Evolutionary conservation across 2,329 filamentous ascomycete species (phyloP).

Genomic region (Trichoderma sp.): DNA sequence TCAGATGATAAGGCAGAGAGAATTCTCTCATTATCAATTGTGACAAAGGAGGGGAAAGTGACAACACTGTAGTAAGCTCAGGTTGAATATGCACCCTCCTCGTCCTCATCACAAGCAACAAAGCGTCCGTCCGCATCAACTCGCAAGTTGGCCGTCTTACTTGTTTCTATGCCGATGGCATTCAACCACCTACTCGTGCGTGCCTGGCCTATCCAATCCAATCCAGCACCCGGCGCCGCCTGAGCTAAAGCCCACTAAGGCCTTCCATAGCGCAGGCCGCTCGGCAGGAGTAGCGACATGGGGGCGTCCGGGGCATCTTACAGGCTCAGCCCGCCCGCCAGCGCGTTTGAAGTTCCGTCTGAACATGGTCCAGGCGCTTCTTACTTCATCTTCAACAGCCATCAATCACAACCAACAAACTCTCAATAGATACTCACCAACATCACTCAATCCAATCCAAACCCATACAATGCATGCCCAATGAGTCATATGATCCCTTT

Average conservation of each 20-base stretch:
- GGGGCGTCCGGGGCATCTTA: constrained; percentile 2
- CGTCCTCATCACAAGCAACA: not conserved
- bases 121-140: not conserved
- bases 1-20: not conserved
- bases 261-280: not conserved
- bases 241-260: constrained; percentile 4
- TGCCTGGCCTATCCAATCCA: not conserved
- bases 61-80: not conserved
- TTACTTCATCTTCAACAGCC: not conserved
- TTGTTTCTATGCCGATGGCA: not conserved
- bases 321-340: not conserved
- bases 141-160: not conserved
- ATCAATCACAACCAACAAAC: not conserved
- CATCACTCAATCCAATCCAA: not conserved
- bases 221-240: not conserved
- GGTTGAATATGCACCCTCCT: not conserved
- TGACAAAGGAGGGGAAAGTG: not conserved
- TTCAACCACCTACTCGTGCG: not conserved
- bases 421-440: not conserved
- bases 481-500: not conserved
- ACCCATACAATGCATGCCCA: not conserved
- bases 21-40: not conserved
- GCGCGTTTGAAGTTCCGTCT: not conserved
- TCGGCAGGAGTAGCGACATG: not conserved
- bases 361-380: not conserved